Base-by-base conservation (phyloP, 1,139 yeast genomes). In the Diutina pseudorugosa region DNA sequence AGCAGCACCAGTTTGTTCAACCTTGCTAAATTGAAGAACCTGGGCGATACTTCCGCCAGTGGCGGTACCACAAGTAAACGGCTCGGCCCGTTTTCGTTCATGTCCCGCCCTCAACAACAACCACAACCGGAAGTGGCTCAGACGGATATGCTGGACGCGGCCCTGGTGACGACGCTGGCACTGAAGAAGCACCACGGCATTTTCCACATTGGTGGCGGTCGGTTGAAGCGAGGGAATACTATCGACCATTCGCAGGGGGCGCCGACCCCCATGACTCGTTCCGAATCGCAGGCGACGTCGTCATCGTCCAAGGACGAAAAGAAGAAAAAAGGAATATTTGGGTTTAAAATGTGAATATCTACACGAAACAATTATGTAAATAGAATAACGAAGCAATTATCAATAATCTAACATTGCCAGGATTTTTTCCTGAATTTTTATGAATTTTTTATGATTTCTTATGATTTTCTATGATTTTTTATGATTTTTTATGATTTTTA, bases 261-360 rank as follows among this genome's bases (percentile, higher is more conserved):
- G 23, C 55, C 25, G 49, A 42, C 27, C 41, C 53, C 43, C 21
- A 52, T 50, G 41, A 51, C 51, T 36, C 43, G 47, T n/a, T 47
- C 56, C 16, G 45, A 53, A 3, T 27, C 40, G 11, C 49, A 45
- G 6, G 7, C 40, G 12, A 27, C 20, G 18, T 3, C 40, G 4
- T 8, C n/a, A 11, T 12, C 21, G 20, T 7, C 25, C 25, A 41
- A 18, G 21, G 44, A 20, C 54, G 53, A 52, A 3, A 59, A 58
- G 44, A 57, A 58, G 47, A 59, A 56, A 52, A 59, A 57, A 41
- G 60, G 63, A 4, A 48, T 61, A 16, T 59, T 61, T 48, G 58
- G 60, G 3, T 49, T 58, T 33, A 59, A 58, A 54, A 51, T 30
- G 36, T 30, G 36, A 30, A 9, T 30, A 3, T 4, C 5, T 30